Evolutionary conservation across 2,329 filamentous ascomycete genomes (phyloP).

Genomic region (Arthrobotrys conoides): DNA sequence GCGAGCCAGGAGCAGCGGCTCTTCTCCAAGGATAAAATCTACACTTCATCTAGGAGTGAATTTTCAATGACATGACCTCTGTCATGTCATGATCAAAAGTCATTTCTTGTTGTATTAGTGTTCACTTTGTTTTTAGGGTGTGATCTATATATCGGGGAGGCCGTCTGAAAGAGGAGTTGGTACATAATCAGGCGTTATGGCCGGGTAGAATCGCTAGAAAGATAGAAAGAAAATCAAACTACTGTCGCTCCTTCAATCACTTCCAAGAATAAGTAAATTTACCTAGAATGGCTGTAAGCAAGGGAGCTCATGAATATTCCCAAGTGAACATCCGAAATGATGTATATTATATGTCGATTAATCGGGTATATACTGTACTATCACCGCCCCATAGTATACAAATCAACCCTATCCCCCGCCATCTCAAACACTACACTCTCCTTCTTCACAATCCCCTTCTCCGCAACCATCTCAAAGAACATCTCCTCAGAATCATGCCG

Average conservation of each 20-base stretch:
- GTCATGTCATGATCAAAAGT: conserved; percentile 18
- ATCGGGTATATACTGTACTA: conserved; percentile 1
- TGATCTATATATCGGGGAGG: conserved; percentile 10
- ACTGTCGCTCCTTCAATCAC: conserved; percentile 33
- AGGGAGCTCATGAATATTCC: too few species aligned
- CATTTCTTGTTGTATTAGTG: conserved; percentile 5
- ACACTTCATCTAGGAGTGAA: background rate
- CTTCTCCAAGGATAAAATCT: conserved; percentile 70
- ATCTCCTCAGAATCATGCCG: conserved; percentile 76
- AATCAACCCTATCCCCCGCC: conserved; percentile 56
- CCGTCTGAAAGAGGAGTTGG: conserved; percentile 12
- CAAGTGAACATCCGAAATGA: too few species aligned
- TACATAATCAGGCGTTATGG: conserved; percentile 30
- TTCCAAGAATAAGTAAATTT: background rate
- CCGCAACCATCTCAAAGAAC: conserved; percentile 76
- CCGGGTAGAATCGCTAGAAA: background rate
- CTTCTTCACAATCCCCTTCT: conserved; percentile 44
- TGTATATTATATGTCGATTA: background rate
- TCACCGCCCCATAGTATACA: conserved; percentile 44
- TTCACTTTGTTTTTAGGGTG: background rate
- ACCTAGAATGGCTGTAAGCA: too few species aligned
- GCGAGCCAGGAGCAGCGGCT: conserved; percentile 86
- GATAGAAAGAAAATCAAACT: conserved; percentile 43
- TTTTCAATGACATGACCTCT: too few species aligned
- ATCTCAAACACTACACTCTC: conserved; percentile 55